Base-by-base conservation (phyloP, 495 filamentous ascomycete species). In the Lophiostoma macrostomum region DNA sequence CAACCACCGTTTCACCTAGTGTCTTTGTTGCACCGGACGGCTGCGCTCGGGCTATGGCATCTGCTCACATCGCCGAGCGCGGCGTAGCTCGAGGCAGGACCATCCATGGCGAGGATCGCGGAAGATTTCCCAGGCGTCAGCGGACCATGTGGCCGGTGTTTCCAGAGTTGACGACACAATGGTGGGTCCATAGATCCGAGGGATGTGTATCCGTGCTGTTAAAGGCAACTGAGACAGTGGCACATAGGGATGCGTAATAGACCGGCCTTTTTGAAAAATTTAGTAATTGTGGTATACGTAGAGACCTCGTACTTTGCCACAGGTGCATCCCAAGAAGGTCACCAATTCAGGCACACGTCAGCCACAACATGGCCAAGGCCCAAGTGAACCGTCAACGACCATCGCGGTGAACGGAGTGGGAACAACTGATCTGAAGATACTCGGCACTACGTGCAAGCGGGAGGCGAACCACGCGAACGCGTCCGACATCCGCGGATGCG, bases 181-280 rank as follows among this genome's bases (percentile, higher is more conserved):
- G 50, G 37, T 41, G 46, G 36, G 28, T 13, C 30, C 13, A 4
- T 42, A 10, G 27, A 42, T 19, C 10, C 5, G 18, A 14, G 24
- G 8, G 14, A 19, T 14, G 22, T 20, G 32, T 16, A 4, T 23
- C 34, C 14, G 38, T 7, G 24, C 27, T 11, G 22, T n/a, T 20
- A 18, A 27, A 53, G 50, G 50, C 50, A 53, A 36, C 50, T 46
- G 50, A 53, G 37, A 53, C 50, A 43, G 36, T 16, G 20, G 28
- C 19, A 13, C 6, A 22, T 14, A 24, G 19, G 28, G 18, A 39
- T 8, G 47, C 13, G 22, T 14, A 8, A 40, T 28, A 5, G 12
- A 14, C 19, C 3, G 11, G 7, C 18, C 38, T 22, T 39, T 5
- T 50, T 40, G 11, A 4, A 30, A 37, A 23, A 6, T 49, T 19